Conservation (phyloP, 2,329 filamentous ascomycete genomes). For the Epichloe sp. region DNA sequence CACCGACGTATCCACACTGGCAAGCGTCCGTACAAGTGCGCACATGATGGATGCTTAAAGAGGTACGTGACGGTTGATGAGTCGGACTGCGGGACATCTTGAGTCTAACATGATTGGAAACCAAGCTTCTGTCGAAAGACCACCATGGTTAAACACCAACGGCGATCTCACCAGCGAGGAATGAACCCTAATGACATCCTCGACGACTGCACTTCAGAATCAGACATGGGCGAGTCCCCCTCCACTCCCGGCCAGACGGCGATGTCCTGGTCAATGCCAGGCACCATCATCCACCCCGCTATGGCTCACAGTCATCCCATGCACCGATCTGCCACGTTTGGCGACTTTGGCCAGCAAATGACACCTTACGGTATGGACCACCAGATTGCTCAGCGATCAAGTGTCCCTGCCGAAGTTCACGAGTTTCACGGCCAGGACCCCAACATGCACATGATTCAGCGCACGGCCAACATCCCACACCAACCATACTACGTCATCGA, state of each 20-base stretch:
- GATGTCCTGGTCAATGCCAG: constrained; percentile 37
- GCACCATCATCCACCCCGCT: constrained; percentile 24
- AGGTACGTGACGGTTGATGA: constrained; percentile 25
- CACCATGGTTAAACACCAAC: constrained; percentile 56
- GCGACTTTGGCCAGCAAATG: constrained; percentile 40
- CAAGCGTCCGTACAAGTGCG: constrained; percentile 52
- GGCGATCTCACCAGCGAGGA: constrained; percentile 46
- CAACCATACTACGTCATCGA: constrained; percentile 46
- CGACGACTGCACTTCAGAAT: constrained; percentile 42
- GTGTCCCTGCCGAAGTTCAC: constrained; percentile 28
- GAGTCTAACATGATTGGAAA: background rate
- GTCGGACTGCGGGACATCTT: background rate
- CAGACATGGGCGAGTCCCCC: constrained; percentile 45
- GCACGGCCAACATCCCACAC: constrained; percentile 32
- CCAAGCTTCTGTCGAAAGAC: constrained; percentile 58
- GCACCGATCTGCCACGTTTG: constrained; percentile 41
- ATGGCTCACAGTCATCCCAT: constrained; percentile 26
- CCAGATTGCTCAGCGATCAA: constrained; percentile 33
- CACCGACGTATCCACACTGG: constrained; percentile 55
- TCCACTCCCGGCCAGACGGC: constrained; percentile 41
- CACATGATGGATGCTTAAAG: constrained; percentile 48
- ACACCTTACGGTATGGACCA: constrained; percentile 28
- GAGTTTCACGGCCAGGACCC: constrained; percentile 33
- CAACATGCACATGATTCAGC: constrained; percentile 34
- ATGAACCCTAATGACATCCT: constrained; percentile 39